These are phyloP conservation scores for Populus pruinosa DNA, from an alignment of 345 rosid species.

Conservation along the genomic window DNA sequence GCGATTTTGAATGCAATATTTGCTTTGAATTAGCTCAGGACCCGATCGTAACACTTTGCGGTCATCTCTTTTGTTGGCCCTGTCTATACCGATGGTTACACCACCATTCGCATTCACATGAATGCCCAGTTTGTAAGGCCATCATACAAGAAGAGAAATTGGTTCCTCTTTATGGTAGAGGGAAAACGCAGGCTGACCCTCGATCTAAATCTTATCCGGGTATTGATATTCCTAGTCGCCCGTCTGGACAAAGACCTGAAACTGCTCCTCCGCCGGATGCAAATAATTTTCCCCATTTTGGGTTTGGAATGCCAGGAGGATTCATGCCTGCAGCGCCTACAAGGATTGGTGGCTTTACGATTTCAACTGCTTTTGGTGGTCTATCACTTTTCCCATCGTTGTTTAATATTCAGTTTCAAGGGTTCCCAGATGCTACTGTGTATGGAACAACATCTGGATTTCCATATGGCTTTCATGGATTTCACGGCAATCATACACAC, in stretches of 20 bases:
- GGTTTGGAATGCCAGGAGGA: slow-evolving; percentile 71
- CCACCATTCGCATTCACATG: slow-evolving; percentile 81
- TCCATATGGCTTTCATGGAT: slow-evolving; percentile 48
- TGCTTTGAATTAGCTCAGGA: slow-evolving; percentile 91
- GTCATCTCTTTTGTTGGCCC: slow-evolving; percentile 94
- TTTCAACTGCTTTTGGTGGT: slow-evolving; percentile 59
- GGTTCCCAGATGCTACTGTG: slow-evolving; percentile 60
- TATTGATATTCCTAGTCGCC: slow-evolving; percentile 62
- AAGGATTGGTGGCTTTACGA: slow-evolving; percentile 62
- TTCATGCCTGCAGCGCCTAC: slow-evolving; percentile 64
- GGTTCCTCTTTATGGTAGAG: slow-evolving; percentile 96
- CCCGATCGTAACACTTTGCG: slow-evolving; percentile 82
- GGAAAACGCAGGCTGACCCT: slow-evolving; percentile 69
- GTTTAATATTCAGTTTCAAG: slow-evolving; percentile 70
- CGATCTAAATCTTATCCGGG: slow-evolving; percentile 67
- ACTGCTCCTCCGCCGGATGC: slow-evolving; percentile 54
- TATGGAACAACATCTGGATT: slow-evolving; percentile 64
- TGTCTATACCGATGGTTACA: slow-evolving; percentile 81
- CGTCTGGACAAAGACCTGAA: slow-evolving; percentile 74
- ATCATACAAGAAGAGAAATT: slow-evolving; percentile 79
- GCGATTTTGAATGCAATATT: slow-evolving; percentile 90
- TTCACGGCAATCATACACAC: slow-evolving; percentile 55
- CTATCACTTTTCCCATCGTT: slow-evolving; percentile 66
- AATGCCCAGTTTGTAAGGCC: slow-evolving; percentile 95
- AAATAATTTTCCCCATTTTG: slow-evolving; percentile 45